These are phyloP conservation scores for Scheffersomyces amazonensis DNA, from an alignment of 805 yeast genomes.

Conservation along the genomic window DNA sequence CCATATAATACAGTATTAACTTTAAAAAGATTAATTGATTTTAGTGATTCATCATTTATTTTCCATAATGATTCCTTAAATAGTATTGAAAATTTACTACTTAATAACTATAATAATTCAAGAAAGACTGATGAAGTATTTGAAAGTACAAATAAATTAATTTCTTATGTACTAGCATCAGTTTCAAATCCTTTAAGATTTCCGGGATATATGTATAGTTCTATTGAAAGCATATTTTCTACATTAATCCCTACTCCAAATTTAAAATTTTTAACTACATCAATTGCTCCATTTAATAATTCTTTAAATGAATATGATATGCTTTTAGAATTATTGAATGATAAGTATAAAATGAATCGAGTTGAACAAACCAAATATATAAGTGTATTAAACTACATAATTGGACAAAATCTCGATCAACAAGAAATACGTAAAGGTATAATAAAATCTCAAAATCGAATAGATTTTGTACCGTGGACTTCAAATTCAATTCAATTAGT, in stretches of 20 bases:
- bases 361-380: conserved; percentile 49
- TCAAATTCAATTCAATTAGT: conserved; percentile 78
- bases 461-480: conserved; percentile 83
- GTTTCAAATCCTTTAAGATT: conserved; percentile 85
- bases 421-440: conserved; percentile 69
- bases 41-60: conserved; percentile 84
- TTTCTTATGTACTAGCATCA: conserved; percentile 80
- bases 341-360: conserved; percentile 69
- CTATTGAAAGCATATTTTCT: conserved; percentile 76
- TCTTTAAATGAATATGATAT: conserved; percentile 83
- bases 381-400: conserved; percentile 63
- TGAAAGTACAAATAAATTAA: conserved; percentile 78
- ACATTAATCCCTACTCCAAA: conserved; percentile 83
- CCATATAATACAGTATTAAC: conserved; percentile 91
- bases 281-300: conserved; percentile 49
- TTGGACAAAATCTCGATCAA: conserved; percentile 63
- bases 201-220: conserved; percentile 89
- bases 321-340: conserved; percentile 75
- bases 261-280: conserved; percentile 46
- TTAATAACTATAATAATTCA: conserved; percentile 12
- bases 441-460: conserved; percentile 59
- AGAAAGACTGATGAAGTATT: conserved; percentile 50
- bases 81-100: conserved; percentile 57
- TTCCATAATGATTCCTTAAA: conserved; percentile 86
- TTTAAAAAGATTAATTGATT: conserved; percentile 74